Evolutionary conservation across 441 rosid species (phyloP), one percentile per base, ranked within the genome.

Genomic region (Gossypium gossypioides): DNA sequence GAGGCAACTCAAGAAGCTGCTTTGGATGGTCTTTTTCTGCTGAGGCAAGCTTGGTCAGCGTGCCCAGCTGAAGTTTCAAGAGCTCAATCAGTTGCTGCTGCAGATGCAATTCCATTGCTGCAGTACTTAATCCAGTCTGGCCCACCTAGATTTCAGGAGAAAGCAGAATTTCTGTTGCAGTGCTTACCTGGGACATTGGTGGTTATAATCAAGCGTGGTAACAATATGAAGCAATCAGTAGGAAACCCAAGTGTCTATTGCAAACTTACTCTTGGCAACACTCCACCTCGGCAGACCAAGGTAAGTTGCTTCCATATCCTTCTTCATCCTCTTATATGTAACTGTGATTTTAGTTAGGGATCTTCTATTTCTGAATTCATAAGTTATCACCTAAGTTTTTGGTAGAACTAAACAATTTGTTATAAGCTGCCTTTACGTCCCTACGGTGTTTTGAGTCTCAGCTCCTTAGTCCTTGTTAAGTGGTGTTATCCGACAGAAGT

Each of bases 11-110:
- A 96, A 83, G 99, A 96, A 85, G 99, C 99, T 81, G 97, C 99
- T 40, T 79, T 96, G 80, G 98, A 96, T 79, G 84, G 97, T 1
- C 92, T 96, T 74, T 88, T 91, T 74, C 97, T 96, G 81, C 92
- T 96, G 51, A 82, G 99, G 86, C 99, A 96, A 87, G 99, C 99
- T 77, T 96, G 99, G 99, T 88, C 98, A 64, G 99, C 99, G 0
- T 96, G 99, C 80, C 92, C 98, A 3, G 97, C 98, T 25, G 98
- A 96, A 81, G 92, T 96, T 74, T 96, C 99, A 1, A 89, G 87
- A 77, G 95, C 98, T 66, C 99, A 96, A 54, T 94, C 99, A 16
- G 89, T 93, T 79, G 97, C 98, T 21, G 97, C 99, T 54, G 98
- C 99, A 40, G 99, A 93, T 71, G 98, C 99, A 27, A 93, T 96